A percentile compares a stretch with the other conserved stretches of the same genome.
These are phyloP conservation scores for Cubamyces lactineus DNA, from an alignment of 768 basidiomycete genomes.

Conservation along the genomic window DNA sequence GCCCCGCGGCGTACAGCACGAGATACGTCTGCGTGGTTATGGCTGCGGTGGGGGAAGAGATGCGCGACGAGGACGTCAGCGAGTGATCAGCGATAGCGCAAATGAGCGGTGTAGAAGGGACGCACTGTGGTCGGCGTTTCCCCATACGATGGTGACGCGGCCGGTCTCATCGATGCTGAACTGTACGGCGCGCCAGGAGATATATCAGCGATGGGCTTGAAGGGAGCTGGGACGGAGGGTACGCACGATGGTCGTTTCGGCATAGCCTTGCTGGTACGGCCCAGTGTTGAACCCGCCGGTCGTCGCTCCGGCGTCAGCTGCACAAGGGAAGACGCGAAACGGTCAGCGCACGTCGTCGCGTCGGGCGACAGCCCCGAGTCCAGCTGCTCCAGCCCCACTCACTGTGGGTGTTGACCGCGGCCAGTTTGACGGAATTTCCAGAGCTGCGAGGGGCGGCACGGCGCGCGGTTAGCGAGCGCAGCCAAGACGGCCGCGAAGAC, in stretches of 20 bases:
- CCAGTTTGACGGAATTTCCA: too few relatives aligned
- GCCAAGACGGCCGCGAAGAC: too few relatives aligned
- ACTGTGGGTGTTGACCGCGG: background rate
- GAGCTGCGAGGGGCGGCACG: too few relatives aligned
- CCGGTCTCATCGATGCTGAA: constrained; percentile 6
- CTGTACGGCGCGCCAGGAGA: background rate
- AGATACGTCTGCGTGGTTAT: background rate
- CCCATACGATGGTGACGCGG: constrained; percentile 1
- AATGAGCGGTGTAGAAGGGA: background rate
- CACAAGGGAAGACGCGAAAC: too few relatives aligned
- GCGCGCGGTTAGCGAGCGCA: too few relatives aligned
- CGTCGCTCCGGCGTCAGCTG: background rate
- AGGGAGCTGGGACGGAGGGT: too few relatives aligned
- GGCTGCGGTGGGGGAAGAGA: too few relatives aligned
- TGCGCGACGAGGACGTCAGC: background rate
- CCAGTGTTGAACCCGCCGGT: background rate
- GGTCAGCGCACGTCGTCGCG: too few relatives aligned
- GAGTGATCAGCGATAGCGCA: background rate
- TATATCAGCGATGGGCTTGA: too few relatives aligned
- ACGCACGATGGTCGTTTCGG: constrained; percentile 8
- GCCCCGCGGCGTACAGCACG: background rate
- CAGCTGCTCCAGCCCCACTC: background rate
- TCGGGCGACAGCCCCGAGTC: too few relatives aligned
- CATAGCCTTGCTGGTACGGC: background rate
- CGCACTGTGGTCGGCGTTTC: background rate